Conservation (phyloP, 345 rosid genomes). For the Geranium rotundifolium region DNA sequence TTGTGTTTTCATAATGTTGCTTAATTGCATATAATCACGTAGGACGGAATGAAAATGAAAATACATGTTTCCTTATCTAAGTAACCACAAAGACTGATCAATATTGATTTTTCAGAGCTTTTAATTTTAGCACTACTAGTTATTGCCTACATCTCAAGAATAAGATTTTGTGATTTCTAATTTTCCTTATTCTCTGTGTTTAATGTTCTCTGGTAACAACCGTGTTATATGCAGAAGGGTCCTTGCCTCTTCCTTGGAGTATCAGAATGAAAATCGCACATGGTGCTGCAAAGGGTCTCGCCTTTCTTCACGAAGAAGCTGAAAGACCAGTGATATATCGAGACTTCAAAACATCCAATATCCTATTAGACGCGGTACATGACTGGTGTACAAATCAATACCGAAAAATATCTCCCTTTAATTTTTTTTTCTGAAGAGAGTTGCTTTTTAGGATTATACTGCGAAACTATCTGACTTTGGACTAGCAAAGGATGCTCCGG, state of each 20-base stretch:
- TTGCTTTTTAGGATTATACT: slow-evolving; percentile 56
- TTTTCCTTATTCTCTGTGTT: slow-evolving; percentile 7
- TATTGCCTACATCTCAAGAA: neutral
- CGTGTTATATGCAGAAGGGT: slow-evolving; percentile 42
- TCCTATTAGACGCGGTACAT: slow-evolving; percentile 60
- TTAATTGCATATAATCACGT: too few relatives aligned
- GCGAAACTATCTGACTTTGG: slow-evolving; percentile 84
- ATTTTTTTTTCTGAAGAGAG: slow-evolving; percentile 1
- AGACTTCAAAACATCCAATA: slow-evolving; percentile 77
- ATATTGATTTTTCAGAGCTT: too few relatives aligned
- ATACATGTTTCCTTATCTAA: too few relatives aligned
- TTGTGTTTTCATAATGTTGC: too few relatives aligned
- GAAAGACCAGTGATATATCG: slow-evolving; percentile 77
- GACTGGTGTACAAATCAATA: neutral
- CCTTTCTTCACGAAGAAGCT: slow-evolving; percentile 82
- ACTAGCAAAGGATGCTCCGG: slow-evolving; percentile 80
- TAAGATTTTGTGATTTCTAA: neutral
- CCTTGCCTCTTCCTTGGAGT: slow-evolving; percentile 83
- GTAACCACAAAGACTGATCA: too few relatives aligned
- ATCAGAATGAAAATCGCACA: slow-evolving; percentile 72
- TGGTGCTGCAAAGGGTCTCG: slow-evolving; percentile 77
- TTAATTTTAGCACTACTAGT: too few relatives aligned
- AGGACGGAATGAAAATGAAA: too few relatives aligned
- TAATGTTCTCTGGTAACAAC: slow-evolving; percentile 25
- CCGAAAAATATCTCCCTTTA: neutral